These are phyloP conservation scores for Aureobasidium sp. DNA, from an alignment of 2,329 filamentous ascomycete genomes.

Conservation along the genomic window DNA sequence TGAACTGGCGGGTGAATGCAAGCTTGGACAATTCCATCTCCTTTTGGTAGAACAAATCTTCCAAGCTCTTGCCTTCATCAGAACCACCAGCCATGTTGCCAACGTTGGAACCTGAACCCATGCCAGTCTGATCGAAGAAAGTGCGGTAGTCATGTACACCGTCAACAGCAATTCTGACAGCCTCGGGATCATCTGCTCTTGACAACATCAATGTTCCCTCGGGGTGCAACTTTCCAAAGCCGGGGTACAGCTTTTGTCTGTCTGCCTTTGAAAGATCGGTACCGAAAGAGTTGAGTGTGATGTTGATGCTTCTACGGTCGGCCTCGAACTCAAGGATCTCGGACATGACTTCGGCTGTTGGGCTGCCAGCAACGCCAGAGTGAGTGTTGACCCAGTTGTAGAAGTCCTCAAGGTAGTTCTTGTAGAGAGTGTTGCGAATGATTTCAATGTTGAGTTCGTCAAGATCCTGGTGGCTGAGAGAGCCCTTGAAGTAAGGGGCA, in stretches of 20 bases:
- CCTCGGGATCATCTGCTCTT: slow-evolving; percentile 88
- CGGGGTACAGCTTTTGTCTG: slow-evolving; percentile 91
- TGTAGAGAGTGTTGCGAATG: slow-evolving; percentile 95
- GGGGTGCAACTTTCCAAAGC: slow-evolving; percentile 82
- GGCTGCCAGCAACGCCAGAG: slow-evolving; percentile 75
- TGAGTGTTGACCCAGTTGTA: slow-evolving; percentile 88
- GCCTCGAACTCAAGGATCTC: slow-evolving; percentile 96
- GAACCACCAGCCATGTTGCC: slow-evolving; percentile 78
- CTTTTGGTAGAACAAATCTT: slow-evolving; percentile 98
- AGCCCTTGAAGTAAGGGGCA: slow-evolving; percentile 95
- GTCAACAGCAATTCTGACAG: slow-evolving; percentile 86
- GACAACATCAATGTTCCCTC: slow-evolving; percentile 94
- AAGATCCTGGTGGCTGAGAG: slow-evolving; percentile 87
- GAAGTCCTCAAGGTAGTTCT: slow-evolving; percentile 99
- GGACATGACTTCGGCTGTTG: slow-evolving; percentile 89
- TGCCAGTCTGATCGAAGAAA: slow-evolving; percentile 87
- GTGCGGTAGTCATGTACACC: slow-evolving; percentile 87
- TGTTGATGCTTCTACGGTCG: slow-evolving; percentile 94
- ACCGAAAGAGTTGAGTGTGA: slow-evolving; percentile 96
- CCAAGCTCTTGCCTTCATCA: slow-evolving; percentile 80
- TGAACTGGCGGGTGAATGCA: slow-evolving; percentile 94
- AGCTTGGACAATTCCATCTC: slow-evolving; percentile 98
- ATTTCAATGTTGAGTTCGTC: slow-evolving; percentile 99
- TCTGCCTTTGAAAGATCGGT: slow-evolving; percentile 92
- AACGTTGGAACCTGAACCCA: slow-evolving; percentile 57